Evolutionary conservation across 768 basidiomycete genomes (phyloP), one percentile per base, ranked within the genome.

Genomic region (Lactarius sanguifluus): DNA sequence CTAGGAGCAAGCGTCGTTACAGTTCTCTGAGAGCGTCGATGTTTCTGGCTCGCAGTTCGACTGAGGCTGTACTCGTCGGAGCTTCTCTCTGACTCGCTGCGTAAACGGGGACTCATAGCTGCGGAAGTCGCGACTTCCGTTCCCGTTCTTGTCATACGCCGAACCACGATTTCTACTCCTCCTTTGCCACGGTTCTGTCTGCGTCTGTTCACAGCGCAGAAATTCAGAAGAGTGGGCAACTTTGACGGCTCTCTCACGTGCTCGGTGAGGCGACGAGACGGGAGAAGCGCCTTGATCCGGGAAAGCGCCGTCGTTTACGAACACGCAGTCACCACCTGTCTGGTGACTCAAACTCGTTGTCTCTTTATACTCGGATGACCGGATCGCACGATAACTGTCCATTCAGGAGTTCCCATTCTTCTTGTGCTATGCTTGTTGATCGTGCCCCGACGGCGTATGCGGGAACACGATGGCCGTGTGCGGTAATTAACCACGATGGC

Each of bases 41-140:
- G 36, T 40, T 32, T 57, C 59, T 36, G 13, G 32, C 5, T 36
- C 13, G 59, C 16, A 3, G 15, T 25, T 15, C 43, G 7, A 18
- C 12, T 43, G 15, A 18, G 28, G 38, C 60, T 62, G 50, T 45
- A 40, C 63, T 5, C 61, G 54, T 38, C 52, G 71, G 32, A 78
- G 72, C 69, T 81, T 83, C 61, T 81, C 78, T 63, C 80, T 78
- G 5, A 82, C 78, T 57, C 81, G 81, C 40, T 71, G 69, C 41
- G 81, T 73, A 73, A 86, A 83, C 5, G 78, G 77, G 23, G 81
- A 77, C 23, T 74, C 67, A 54, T 54, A 76, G 52, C 71, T 69
- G 12, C 59, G 61, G 28, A 64, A 69, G 68, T 64, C 65, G 10
- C 20, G 55, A 34, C 20, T 58, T 5, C 9, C 61, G 57, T 54